A percentile compares a stretch with the other conserved stretches of the same genome.
Conservation (phyloP, 352 stramenopile species). For the Nothophytophthora sp. region DNA sequence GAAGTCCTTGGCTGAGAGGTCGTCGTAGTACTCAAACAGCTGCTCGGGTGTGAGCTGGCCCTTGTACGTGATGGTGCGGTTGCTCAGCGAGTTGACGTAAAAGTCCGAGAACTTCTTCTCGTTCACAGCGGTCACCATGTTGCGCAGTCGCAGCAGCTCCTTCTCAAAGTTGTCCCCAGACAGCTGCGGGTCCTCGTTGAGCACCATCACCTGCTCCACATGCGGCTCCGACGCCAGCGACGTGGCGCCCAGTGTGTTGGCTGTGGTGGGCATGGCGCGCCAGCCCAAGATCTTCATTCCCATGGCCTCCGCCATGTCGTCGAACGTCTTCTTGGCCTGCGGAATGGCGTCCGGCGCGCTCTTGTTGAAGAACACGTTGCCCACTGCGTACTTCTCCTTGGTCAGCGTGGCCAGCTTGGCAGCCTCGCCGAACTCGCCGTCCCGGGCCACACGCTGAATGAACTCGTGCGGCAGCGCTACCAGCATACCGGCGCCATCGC, state of each 20-base stretch:
- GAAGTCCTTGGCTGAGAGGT: slow-evolving; percentile 77
- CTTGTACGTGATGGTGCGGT: slow-evolving; percentile 97
- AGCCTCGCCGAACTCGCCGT: slow-evolving; percentile 68
- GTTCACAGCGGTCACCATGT: slow-evolving; percentile 57
- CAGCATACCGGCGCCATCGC: slow-evolving; percentile 94
- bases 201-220: slow-evolving; percentile 95
- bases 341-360: slow-evolving; percentile 70
- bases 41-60: slow-evolving; percentile 96
- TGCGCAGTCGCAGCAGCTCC: slow-evolving; percentile 71
- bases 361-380: slow-evolving; percentile 91
- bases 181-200: slow-evolving; percentile 66
- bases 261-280: slow-evolving; percentile 93
- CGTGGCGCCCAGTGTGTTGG: slow-evolving; percentile 92
- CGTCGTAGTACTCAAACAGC: slow-evolving; percentile 73
- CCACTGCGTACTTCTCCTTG: slow-evolving; percentile 90
- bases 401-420: slow-evolving; percentile 39
- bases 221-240: slow-evolving; percentile 93
- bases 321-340: slow-evolving; percentile 89
- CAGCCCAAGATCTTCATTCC: slow-evolving; percentile 93
- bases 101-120: slow-evolving; percentile 87
- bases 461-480: slow-evolving; percentile 96
- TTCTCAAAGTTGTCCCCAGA: slow-evolving; percentile 92
- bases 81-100: slow-evolving; percentile 95
- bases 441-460: slow-evolving; percentile 79
- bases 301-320: slow-evolving; percentile 78